These are phyloP conservation scores for Posidonia oceanica DNA, from an alignment of 116 monocot genomes.

Conservation along the genomic window DNA sequence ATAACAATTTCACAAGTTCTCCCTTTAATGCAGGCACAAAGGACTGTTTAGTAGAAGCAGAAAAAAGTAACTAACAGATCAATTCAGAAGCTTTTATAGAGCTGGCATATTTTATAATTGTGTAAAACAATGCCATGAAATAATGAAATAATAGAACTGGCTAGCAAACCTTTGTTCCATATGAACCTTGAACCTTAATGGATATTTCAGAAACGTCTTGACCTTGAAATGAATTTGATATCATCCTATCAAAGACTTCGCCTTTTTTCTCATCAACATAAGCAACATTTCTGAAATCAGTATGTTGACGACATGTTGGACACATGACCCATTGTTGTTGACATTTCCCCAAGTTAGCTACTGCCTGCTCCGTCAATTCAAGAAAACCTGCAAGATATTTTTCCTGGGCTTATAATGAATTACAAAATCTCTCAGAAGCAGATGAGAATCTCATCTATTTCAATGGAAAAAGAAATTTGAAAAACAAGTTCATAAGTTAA, in stretches of 20 bases:
- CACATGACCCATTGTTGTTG: constrained; percentile 82
- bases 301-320: constrained; percentile 87
- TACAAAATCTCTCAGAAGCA: too few relatives aligned
- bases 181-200: constrained; percentile 70
- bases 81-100: too few relatives aligned
- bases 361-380: constrained; percentile 50
- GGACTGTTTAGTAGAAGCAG: too few relatives aligned
- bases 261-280: constrained; percentile 65
- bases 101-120: too few relatives aligned
- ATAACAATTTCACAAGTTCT: too few relatives aligned
- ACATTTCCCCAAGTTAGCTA: constrained; percentile 24
- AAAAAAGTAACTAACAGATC: too few relatives aligned
- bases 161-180: constrained; percentile 78
- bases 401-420: too few relatives aligned
- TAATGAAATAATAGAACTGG: too few relatives aligned
- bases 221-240: constrained; percentile 19
- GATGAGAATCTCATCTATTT: background rate
- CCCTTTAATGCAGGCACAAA: too few relatives aligned
- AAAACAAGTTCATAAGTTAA: too few relatives aligned
- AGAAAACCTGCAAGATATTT: constrained; percentile 56
- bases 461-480: background rate
- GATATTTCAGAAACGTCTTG: constrained; percentile 35
- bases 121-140: too few relatives aligned
- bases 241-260: constrained; percentile 8
- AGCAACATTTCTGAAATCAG: constrained; percentile 65